Percentiles rank a stretch among this genome's conserved stretches.
phyloP scores from a whole-genome alignment of 2,329 filamentous ascomycete species.

The Nakataea oryzae region DNA sequence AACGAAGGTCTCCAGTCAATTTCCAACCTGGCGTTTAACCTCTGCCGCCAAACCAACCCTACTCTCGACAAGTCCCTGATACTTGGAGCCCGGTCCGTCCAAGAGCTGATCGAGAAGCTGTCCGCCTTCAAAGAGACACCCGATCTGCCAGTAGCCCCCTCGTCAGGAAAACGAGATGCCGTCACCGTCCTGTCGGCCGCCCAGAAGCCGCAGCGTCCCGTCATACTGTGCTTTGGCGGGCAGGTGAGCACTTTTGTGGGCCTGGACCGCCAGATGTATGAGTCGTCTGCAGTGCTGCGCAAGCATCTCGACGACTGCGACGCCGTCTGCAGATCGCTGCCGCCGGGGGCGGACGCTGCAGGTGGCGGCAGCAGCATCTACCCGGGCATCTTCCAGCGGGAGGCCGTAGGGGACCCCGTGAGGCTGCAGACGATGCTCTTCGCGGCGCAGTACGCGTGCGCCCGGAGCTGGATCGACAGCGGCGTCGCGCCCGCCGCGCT shows the following conservation, averaged over 20 bases:
- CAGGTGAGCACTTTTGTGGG: slow-evolving; percentile 19
- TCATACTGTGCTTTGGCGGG: slow-evolving; percentile 25
- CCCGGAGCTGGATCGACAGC: slow-evolving; percentile 23
- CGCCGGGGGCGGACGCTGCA: not conserved
- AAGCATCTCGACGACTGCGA: slow-evolving; percentile 14
- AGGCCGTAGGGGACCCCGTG: slow-evolving; percentile 13
- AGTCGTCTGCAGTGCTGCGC: slow-evolving; percentile 12
- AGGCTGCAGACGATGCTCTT: slow-evolving; percentile 28
- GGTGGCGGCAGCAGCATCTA: slow-evolving; percentile 16
- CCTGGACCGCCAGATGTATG: slow-evolving; percentile 18
- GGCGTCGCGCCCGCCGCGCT: slow-evolving; percentile 17
- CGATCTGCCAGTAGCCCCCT: no score
- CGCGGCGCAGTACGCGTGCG: slow-evolving; percentile 25
- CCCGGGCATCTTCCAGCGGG: slow-evolving; percentile 19
- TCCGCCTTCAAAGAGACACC: not conserved
- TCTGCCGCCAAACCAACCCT: slow-evolving; percentile 18
- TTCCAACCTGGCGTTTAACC: slow-evolving; percentile 20
- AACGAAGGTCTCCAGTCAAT: slow-evolving; percentile 9
- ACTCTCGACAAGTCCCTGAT: slow-evolving; percentile 12
- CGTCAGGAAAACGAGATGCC: not conserved
- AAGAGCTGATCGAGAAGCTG: slow-evolving; percentile 15
- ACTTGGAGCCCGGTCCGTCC: slow-evolving; percentile 15
- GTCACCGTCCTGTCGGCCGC: slow-evolving; percentile 1
- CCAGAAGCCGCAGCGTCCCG: slow-evolving; percentile 10
- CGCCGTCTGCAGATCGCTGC: not conserved